phyloP scores from a whole-genome alignment of 768 basidiomycete genomes.

The Phlebiopsis gigantea region DNA sequence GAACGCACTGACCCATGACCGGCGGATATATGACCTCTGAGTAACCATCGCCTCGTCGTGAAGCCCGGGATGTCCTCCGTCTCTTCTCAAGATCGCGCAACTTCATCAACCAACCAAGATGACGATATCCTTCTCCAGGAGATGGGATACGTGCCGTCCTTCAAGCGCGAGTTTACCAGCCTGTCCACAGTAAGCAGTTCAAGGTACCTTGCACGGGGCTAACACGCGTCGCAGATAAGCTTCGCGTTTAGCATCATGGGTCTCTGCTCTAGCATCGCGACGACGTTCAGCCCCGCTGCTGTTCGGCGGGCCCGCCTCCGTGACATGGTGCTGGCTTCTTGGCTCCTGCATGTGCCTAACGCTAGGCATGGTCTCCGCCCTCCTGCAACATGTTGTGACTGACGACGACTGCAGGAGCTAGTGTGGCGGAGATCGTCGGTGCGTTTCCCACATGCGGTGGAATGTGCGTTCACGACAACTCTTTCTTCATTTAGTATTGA shows the following conservation, averaged over 20 bases:
- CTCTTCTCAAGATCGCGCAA: background rate
- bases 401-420: slow-evolving; percentile 32
- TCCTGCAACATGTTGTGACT: background rate
- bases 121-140: slow-evolving; percentile 64
- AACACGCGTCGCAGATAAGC: slow-evolving; percentile 41
- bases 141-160: slow-evolving; percentile 74
- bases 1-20: no score
- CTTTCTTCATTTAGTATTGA: background rate
- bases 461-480: slow-evolving; percentile 38
- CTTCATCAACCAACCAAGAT: slow-evolving; percentile 26
- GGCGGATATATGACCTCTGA: no score
- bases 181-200: slow-evolving; percentile 62
- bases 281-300: slow-evolving; percentile 73
- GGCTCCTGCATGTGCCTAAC: slow-evolving; percentile 76
- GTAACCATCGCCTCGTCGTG: no score
- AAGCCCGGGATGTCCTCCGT: no score
- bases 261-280: slow-evolving; percentile 70
- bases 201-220: background rate
- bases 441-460: slow-evolving; percentile 74
- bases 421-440: slow-evolving; percentile 74
- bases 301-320: slow-evolving; percentile 65
- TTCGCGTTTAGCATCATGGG: slow-evolving; percentile 83
- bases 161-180: slow-evolving; percentile 82
- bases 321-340: slow-evolving; percentile 67
- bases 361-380: slow-evolving; percentile 35